Base-by-base conservation (phyloP, 2,329 filamentous ascomycete species). In the Didymella segeticola region DNA sequence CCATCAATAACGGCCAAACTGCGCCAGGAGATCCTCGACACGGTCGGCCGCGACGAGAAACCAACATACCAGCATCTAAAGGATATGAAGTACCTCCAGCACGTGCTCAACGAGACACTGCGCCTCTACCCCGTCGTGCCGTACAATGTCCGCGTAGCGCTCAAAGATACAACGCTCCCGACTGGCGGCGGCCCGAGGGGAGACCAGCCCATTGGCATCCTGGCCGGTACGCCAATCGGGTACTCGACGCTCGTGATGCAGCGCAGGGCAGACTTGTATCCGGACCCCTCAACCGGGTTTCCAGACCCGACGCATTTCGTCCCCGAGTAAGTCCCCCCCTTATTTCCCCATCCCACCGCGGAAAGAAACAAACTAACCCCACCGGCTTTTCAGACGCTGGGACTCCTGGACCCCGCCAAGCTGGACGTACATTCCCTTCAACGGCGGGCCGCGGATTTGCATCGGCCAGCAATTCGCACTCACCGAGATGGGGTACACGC, bases 61-160 rank as follows among this genome's bases (percentile, higher is more conserved):
- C 80, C 79, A 9, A 91, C 88, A 0, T 96, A 96, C 72, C 82
- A 85, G 11, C 85, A 96, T 69, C 81, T 96, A 54, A 96, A 96
- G 79, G 82, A 82, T 61, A 96, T 96, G 91, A 88, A 89, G 66
- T 96, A 93, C 72, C 83, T 73, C 6, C 66, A 70, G 36, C 68
- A 74, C 52, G 65, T 73, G 26, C 38, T 75, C 1, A 73, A 74
- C 57, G 71, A 73, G 39, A 68, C 67, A 1, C 68, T 82, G 5
- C 76, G 80, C 9, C 67, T 82, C 15, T 81, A 80, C 57, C 79
- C 80, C 2, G 74, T 79, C 3, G 79, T 82, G 3, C 80, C 80
- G 1, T 81, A 77, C 71, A 82, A 82, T 60, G 73, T 80, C 19
- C 78, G 79, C 38, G 64, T 79, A 8, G 73, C 79, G 0, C 70